Evolutionary conservation across 441 rosid species (phyloP).

Genomic region (Lepidium campestre): DNA sequence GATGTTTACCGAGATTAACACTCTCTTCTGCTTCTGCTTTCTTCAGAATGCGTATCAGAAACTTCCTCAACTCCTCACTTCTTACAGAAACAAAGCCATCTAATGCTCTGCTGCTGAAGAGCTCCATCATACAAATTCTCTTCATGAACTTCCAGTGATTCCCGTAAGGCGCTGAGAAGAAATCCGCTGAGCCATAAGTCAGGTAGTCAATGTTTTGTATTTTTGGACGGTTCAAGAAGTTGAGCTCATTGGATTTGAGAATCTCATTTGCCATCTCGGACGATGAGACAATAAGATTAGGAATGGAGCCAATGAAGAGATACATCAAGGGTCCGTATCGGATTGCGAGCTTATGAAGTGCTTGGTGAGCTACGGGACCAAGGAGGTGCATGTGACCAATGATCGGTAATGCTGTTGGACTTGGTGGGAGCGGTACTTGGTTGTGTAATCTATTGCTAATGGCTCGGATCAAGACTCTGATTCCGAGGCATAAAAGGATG

Average conservation of each 20-base stretch:
- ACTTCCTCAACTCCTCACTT: constrained; percentile 37
- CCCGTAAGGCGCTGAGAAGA: constrained; percentile 55
- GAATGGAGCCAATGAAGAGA: constrained; percentile 32
- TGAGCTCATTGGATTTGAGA: constrained; percentile 41
- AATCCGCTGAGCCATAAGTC: constrained; percentile 63
- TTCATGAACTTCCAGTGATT: constrained; percentile 70
- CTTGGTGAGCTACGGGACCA: constrained; percentile 23
- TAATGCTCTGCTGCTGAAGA: constrained; percentile 43
- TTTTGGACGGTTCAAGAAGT: constrained; percentile 54
- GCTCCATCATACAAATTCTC: constrained; percentile 60
- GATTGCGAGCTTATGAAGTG: constrained; percentile 25
- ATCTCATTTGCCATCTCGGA: constrained; percentile 33
- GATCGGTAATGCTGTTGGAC: constrained; percentile 38
- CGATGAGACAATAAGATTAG: constrained; percentile 33
- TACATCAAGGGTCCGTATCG: constrained; percentile 36
- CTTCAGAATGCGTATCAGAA: constrained; percentile 29
- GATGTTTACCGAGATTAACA: constrained; percentile 42
- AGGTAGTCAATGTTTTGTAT: constrained; percentile 51
- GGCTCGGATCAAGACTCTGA: neutral
- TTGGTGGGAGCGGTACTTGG: constrained; percentile 34
- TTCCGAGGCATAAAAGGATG: constrained; percentile 23
- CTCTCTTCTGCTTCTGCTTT: constrained; percentile 38
- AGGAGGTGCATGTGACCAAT: constrained; percentile 47
- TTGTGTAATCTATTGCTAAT: constrained; percentile 4
- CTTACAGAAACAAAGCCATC: constrained; percentile 41